Evolutionary conservation across 495 filamentous ascomycete genomes (phyloP).

Genomic region (Aspergillus olivimuriae): DNA sequence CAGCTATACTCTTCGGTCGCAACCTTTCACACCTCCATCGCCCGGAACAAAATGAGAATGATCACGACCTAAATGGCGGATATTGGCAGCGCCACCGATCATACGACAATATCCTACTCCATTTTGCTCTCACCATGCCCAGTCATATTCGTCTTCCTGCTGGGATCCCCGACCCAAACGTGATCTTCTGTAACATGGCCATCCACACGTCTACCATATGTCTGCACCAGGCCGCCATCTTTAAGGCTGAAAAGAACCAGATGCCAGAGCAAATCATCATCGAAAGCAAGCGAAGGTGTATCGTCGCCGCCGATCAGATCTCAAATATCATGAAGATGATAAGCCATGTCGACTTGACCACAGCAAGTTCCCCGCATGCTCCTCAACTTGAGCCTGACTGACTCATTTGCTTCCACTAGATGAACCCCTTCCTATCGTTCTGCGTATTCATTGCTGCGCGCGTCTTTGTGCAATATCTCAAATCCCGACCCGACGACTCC

Average conservation of each 20-base stretch:
- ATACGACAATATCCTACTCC: constrained; percentile 85
- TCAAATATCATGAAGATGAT: constrained; percentile 96
- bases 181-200: constrained; percentile 93
- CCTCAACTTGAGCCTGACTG: constrained; percentile 17
- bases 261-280: constrained; percentile 69
- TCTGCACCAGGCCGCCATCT: constrained; percentile 95
- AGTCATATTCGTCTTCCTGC: constrained; percentile 73
- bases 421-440: constrained; percentile 95
- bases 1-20: constrained; percentile 87
- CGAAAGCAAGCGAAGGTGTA: constrained; percentile 88
- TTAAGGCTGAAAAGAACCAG: constrained; percentile 88
- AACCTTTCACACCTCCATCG: constrained; percentile 93
- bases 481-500: constrained; percentile 76
- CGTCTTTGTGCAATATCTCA: constrained; percentile 93
- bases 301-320: constrained; percentile 89
- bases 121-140: constrained; percentile 77
- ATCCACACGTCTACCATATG: constrained; percentile 97
- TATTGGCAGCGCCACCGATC: constrained; percentile 93
- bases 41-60: constrained; percentile 72
- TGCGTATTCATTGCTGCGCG: constrained; percentile 91
- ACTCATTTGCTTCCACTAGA: constrained; percentile 53
- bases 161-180: constrained; percentile 73
- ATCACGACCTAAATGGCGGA: constrained; percentile 84
- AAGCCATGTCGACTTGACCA: constrained; percentile 77
- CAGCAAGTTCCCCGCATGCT: too few species aligned